Percentiles rank a stretch among this genome's conserved stretches.
phyloP scores from a whole-genome alignment of 148 eudicot genomes.

The Vaccinium corymbosum region DNA sequence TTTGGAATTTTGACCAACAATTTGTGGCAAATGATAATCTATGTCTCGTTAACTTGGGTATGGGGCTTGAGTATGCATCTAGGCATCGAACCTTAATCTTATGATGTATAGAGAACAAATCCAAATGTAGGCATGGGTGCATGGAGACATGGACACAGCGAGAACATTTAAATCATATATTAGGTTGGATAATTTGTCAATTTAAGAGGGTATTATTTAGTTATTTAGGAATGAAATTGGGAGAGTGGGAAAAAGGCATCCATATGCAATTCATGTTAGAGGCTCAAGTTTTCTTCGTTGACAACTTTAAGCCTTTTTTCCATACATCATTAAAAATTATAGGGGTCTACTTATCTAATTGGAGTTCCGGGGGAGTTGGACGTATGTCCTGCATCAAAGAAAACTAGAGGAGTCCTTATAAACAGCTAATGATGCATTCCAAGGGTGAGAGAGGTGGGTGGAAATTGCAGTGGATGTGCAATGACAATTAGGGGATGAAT shows the following conservation, averaged over 20 bases:
- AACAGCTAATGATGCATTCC: neutral
- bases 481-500: neutral
- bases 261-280: neutral
- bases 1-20: neutral
- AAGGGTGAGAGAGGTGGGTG: neutral
- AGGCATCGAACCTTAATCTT: neutral
- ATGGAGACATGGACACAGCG: neutral
- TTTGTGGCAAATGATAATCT: neutral
- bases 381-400: neutral
- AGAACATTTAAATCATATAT: neutral
- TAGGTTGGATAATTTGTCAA: neutral
- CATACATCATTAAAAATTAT: neutral
- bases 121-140: neutral
- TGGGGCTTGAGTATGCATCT: neutral
- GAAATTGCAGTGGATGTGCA: neutral
- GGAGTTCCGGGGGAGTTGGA: neutral
- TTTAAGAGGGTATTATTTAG: neutral
- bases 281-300: neutral
- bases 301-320: neutral
- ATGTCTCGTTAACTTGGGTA: neutral
- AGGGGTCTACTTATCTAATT: neutral
- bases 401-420: neutral
- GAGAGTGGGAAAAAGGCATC: neutral
- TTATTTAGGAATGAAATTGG: neutral
- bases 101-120: neutral